Evolutionary conservation across 2,329 filamentous ascomycete genomes (phyloP), one percentile per base, ranked within the genome.

Genomic region (Lecanicillium sp.): DNA sequence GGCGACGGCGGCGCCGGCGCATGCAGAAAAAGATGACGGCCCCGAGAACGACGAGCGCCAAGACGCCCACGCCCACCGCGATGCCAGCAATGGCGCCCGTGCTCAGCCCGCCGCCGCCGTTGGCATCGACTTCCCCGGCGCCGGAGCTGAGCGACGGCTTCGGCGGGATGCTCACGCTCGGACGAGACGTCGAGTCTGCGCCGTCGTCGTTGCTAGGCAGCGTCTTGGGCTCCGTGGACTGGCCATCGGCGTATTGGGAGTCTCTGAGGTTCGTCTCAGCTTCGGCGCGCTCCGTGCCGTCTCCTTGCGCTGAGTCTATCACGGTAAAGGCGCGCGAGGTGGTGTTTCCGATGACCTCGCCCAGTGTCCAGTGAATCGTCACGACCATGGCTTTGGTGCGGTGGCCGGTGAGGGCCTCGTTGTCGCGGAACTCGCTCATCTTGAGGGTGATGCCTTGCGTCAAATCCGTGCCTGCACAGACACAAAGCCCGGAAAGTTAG

Each of bases 71-170:
- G 6, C 59, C 69, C 2, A 72, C 58, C 19, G 60, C 68, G 27
- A 74, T 71, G 31, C 71, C 70, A 14, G 61, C 64, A 27, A 66
- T 67, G 38, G 67, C 66, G 17, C 67, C 70, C 1, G 52, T 55
- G 3, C 60, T 53, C 3, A 72, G 55, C 3, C 59, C 51, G 9
- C 51, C 47, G 9, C 36, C 40, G 11, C 52, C 44, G 19, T 49
- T 40, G 2, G 17, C 25, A 39, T 17, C 17, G 22, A 19, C 12
- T 39, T 5, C 22, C 11, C 22, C 6, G 22, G 11, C 22, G 22
- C 7, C 22, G 22, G 11, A 11, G 22, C 7, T 25, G 22, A 25
- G 22, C 7, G 22, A 7, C 22, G 22, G 22, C 22, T 25, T 11
- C 22, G 22, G 22, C 11, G 22, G 18, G 12, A 35, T 25, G 11